A percentile compares a stretch with the other conserved stretches of the same genome.
Conservation (phyloP, 441 rosid genomes). For the Geranium incanum region DNA sequence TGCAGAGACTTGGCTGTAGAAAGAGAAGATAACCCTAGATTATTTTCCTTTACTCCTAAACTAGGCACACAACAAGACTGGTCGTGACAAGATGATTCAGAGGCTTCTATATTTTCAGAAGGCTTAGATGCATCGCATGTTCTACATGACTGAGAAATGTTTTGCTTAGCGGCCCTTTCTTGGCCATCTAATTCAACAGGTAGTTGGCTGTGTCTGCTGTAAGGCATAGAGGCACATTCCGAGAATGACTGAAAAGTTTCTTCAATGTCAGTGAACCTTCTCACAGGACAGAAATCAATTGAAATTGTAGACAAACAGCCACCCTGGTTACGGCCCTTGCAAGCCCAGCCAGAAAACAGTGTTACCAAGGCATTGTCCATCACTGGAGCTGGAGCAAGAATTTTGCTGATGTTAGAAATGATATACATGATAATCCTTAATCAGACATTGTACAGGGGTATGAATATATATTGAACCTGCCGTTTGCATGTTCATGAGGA, state of each 20-base stretch:
- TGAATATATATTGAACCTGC: slow-evolving; percentile 40
- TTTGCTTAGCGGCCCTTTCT: slow-evolving; percentile 31
- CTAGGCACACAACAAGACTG: slow-evolving; percentile 58
- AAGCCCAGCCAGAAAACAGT: slow-evolving; percentile 72
- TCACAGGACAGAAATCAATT: slow-evolving; percentile 48
- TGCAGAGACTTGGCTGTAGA: slow-evolving; percentile 56
- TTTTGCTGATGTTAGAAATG: neutral
- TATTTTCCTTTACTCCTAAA: slow-evolving; percentile 43
- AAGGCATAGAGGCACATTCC: slow-evolving; percentile 8
- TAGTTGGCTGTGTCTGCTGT: slow-evolving; percentile 6
- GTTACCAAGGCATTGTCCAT: slow-evolving; percentile 61
- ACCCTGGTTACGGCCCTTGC: slow-evolving; percentile 47
- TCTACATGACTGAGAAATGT: slow-evolving; percentile 25
- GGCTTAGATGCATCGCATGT: slow-evolving; percentile 11
- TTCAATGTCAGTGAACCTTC: slow-evolving; percentile 38
- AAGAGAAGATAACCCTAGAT: slow-evolving; percentile 47
- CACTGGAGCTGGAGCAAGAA: slow-evolving; percentile 49
- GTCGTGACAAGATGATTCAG: slow-evolving; percentile 28
- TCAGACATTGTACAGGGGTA: neutral
- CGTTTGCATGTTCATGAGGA: slow-evolving; percentile 56
- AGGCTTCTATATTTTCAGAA: slow-evolving; percentile 26
- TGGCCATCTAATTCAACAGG: slow-evolving; percentile 18
- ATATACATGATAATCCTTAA: neutral
- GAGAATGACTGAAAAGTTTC: slow-evolving; percentile 25
- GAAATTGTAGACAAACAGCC: slow-evolving; percentile 45